phyloP scores from a whole-genome alignment of 495 filamentous ascomycete species.

The Cercophora sp. region DNA sequence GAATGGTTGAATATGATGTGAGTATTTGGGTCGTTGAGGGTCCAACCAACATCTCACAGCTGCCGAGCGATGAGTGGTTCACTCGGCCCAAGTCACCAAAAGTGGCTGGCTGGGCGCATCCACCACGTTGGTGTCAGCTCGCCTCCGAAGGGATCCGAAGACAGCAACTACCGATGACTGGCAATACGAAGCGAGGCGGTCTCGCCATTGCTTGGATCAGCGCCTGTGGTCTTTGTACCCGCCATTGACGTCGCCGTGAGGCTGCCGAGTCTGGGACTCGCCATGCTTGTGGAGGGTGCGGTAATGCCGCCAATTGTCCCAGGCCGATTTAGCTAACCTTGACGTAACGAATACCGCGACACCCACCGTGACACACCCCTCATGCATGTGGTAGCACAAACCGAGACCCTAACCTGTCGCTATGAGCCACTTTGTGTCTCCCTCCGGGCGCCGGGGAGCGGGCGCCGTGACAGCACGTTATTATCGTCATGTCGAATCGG shows the following conservation, averaged over 20 bases:
- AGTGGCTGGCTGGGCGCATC: conserved; percentile 1
- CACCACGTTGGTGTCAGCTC: conserved; percentile 1
- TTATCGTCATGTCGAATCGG: no score
- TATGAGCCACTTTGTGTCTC: no score
- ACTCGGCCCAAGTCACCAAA: neutral
- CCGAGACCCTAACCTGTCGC: no score
- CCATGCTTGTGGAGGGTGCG: neutral
- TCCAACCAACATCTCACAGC: neutral
- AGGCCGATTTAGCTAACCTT: neutral
- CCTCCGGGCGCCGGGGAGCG: no score
- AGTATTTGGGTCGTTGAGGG: neutral
- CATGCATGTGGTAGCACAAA: no score
- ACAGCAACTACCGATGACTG: neutral
- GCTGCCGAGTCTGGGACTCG: neutral
- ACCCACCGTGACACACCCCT: neutral
- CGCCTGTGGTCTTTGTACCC: neutral
- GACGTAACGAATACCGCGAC: neutral
- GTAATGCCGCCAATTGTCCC: neutral
- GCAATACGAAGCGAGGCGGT: neutral
- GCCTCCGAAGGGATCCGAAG: neutral
- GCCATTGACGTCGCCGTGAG: neutral
- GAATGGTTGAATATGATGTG: no score
- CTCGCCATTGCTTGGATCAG: neutral
- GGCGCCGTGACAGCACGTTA: no score
- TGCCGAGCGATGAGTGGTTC: neutral